A percentile compares a stretch with the other conserved stretches of the same genome.
Evolutionary conservation across 306 rosid genomes (phyloP).

Genomic region (Styphnolobium japonicum): DNA sequence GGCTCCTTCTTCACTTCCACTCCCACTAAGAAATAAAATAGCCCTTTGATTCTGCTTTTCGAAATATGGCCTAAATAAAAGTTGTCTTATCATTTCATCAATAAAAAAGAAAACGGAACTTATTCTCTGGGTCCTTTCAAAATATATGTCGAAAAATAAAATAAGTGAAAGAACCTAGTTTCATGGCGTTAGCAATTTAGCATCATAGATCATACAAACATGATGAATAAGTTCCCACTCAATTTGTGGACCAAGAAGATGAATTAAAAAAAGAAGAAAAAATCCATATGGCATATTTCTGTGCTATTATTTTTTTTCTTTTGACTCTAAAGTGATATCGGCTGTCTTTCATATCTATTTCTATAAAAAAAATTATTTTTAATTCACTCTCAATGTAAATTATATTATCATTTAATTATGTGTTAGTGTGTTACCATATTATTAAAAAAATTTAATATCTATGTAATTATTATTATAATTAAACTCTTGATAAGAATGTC

Average conservation of each 20-base stretch:
- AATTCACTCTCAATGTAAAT: too few species aligned
- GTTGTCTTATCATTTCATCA: slow-evolving; percentile 10
- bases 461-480: too few species aligned
- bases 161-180: slow-evolving; percentile 15
- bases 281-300: neutral
- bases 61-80: slow-evolving; percentile 24
- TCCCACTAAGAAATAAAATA: slow-evolving; percentile 30
- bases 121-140: slow-evolving; percentile 28
- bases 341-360: too few species aligned
- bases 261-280: slow-evolving; percentile 5
- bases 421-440: too few species aligned
- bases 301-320: too few species aligned
- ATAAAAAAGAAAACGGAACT: slow-evolving; percentile 15
- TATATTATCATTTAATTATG: too few species aligned
- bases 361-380: too few species aligned
- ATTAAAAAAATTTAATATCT: too few species aligned
- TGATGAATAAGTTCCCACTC: slow-evolving; percentile 32
- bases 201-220: slow-evolving; percentile 7
- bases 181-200: slow-evolving; percentile 22
- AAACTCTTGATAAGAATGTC: too few species aligned
- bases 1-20: slow-evolving; percentile 3
- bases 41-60: slow-evolving; percentile 20
- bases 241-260: slow-evolving; percentile 10
- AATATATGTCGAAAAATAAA: slow-evolving; percentile 9
- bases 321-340: too few species aligned